Evolutionary conservation across 306 rosid genomes (phyloP).

Genomic region (Rubus parviflorus): DNA sequence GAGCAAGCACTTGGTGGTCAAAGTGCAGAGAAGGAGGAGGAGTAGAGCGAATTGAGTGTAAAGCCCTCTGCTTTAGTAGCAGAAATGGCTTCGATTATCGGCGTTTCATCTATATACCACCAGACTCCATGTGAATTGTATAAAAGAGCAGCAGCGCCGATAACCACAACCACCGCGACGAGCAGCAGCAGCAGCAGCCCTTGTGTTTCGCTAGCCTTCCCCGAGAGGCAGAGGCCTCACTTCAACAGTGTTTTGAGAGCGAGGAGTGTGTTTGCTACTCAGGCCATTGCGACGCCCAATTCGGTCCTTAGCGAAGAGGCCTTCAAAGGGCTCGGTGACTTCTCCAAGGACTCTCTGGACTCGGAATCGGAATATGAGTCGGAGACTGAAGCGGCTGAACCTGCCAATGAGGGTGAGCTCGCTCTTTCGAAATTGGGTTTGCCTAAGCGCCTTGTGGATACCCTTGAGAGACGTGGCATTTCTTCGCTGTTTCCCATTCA

Average conservation of each 20-base stretch:
- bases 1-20: constrained; percentile 11
- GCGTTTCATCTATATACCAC: constrained; percentile 64
- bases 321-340: constrained; percentile 61
- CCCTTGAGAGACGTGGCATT: constrained; percentile 76
- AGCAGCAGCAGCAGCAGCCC: neutral
- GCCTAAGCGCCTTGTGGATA: constrained; percentile 62
- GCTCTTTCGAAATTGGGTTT: constrained; percentile 71
- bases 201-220: constrained; percentile 37
- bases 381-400: constrained; percentile 27
- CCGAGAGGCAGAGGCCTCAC: constrained; percentile 36
- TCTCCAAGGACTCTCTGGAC: constrained; percentile 39
- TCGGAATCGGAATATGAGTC: constrained; percentile 35
- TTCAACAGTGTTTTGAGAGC: constrained; percentile 5
- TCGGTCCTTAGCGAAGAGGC: constrained; percentile 95
- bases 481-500: constrained; percentile 86
- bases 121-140: constrained; percentile 51
- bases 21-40: neutral
- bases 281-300: constrained; percentile 87
- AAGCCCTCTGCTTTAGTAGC: neutral
- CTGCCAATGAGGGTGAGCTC: constrained; percentile 51
- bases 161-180: constrained; percentile 15
- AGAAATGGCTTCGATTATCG: constrained; percentile 63
- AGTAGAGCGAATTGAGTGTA: neutral
- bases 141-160: constrained; percentile 26
- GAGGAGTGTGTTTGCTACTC: constrained; percentile 37